Base-by-base conservation (phyloP, 192 early-diverging fungal species). In the Podila epigama region DNA sequence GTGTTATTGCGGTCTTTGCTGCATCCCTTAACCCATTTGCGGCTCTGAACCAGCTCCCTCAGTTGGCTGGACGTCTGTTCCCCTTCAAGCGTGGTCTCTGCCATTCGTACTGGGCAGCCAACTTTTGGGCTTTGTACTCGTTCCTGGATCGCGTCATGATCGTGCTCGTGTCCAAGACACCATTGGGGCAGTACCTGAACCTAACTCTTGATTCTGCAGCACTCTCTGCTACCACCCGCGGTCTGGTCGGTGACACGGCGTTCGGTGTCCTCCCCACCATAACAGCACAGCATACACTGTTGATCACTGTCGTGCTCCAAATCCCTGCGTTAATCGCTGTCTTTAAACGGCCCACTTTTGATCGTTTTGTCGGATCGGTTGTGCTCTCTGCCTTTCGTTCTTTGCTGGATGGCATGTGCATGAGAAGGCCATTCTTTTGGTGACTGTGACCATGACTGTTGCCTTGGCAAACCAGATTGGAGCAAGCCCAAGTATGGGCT, bases 361-460 rank as follows among this genome's bases (percentile, higher is more conserved):
- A 79, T 44, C 82, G 81, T 29, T 95, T 99, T 57, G 35, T 97
- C 27, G 81, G 90, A 53, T 86, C 87, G 0, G 69, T 97, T 12
- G 89, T 93, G 6, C 81, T 95, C 22, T 95, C 92, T 58, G 94
- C 89, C 3, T 96, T 91, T 95, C 95, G 27, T 99, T 92, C 75
- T 69, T 97, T 68, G 97, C 97, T 81, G 95, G 96, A 36, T 99
- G 96, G 96, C 97, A 99, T 82, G 97, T 99, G 18, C 97, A 99
- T 63, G 97, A 99, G 65, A 99, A 99, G 78, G 97, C 97, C 0
- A 89, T 96, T 15, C 81, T 99, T 61, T 62, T 97, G 61, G 86
- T 94, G 28, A 77, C 73, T 9, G 66, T 77, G 22, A 77, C 73
- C 0, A 77, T 77, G 73, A 77, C 63, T 71, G 62, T 82, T 60